phyloP scores from a whole-genome alignment of 441 rosid genomes.

The Pelargonium citronellum region DNA sequence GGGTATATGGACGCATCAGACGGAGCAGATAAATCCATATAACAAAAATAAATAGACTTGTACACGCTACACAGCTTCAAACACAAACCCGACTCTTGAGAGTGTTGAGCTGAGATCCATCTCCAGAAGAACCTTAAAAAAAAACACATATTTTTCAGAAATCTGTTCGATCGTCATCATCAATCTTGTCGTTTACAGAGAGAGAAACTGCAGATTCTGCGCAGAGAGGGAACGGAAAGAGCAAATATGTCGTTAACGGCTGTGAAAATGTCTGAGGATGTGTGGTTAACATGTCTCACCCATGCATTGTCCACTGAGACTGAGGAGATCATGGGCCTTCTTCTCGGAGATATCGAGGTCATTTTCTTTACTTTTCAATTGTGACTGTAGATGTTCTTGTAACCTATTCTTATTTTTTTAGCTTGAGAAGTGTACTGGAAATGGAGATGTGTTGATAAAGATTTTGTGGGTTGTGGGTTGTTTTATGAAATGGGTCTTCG shows the following conservation, averaged over 20 bases:
- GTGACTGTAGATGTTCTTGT: neutral
- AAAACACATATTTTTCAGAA: neutral
- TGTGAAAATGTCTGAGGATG: constrained; percentile 88
- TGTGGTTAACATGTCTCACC: constrained; percentile 86
- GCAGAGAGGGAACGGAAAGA: neutral
- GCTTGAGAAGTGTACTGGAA: too few relatives aligned
- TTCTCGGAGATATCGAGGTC: constrained; percentile 94
- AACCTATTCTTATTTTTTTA: neutral
- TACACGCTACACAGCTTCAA: neutral
- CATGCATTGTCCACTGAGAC: constrained; percentile 97
- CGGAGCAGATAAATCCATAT: too few relatives aligned
- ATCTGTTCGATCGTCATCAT: neutral
- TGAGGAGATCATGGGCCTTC: constrained; percentile 98
- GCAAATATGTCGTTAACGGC: constrained; percentile 59
- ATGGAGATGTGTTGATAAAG: too few relatives aligned
- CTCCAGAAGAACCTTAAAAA: neutral
- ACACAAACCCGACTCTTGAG: neutral
- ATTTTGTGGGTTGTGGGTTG: too few relatives aligned
- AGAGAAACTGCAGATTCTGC: neutral
- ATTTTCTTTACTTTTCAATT: neutral
- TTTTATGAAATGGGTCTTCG: too few relatives aligned
- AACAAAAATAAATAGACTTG: neutral
- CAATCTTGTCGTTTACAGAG: neutral
- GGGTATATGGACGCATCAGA: too few relatives aligned
- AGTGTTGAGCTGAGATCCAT: constrained; percentile 3